A percentile compares a stretch with the other conserved stretches of the same genome.
Evolutionary conservation across 306 rosid species (phyloP).

Genomic region (Vigna mungo): DNA sequence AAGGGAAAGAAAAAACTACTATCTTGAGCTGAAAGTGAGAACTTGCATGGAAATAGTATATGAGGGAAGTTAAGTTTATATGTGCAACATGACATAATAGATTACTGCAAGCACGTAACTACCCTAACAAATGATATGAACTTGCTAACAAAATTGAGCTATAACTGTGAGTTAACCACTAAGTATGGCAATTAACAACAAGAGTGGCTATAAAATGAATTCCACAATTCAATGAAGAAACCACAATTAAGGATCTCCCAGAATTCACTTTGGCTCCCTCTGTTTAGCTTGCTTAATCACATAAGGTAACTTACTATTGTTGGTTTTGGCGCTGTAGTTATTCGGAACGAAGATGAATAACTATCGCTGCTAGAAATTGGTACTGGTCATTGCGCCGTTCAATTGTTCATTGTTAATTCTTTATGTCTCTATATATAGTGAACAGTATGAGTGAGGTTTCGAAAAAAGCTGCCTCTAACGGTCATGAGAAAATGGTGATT

Average conservation of each 20-base stretch:
- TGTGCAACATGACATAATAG: background rate
- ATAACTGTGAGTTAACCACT: background rate
- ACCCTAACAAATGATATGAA: slow-evolving; percentile 3
- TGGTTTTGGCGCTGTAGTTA: slow-evolving; percentile 23
- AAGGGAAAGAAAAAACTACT: background rate
- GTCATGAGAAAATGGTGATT: slow-evolving; percentile 46
- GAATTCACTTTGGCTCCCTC: slow-evolving; percentile 16
- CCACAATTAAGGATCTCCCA: slow-evolving; percentile 14
- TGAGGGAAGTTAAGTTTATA: background rate
- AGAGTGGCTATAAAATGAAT: slow-evolving; percentile 37
- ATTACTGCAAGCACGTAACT: background rate
- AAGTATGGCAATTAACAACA: background rate
- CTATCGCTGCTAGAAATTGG: slow-evolving; percentile 6
- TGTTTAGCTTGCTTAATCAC: background rate
- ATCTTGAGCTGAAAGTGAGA: background rate
- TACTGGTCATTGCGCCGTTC: slow-evolving; percentile 37
- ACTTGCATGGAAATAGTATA: slow-evolving; percentile 2
- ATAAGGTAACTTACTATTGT: background rate
- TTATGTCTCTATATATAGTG: slow-evolving; percentile 42
- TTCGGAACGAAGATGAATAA: slow-evolving; percentile 27
- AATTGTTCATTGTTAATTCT: slow-evolving; percentile 25
- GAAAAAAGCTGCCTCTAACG: slow-evolving; percentile 54
- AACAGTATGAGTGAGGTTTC: slow-evolving; percentile 58
- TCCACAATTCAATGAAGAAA: slow-evolving; percentile 7
- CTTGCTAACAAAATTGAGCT: slow-evolving; percentile 26